phyloP scores from a whole-genome alignment of 2,329 filamentous ascomycete genomes.

The Phaeoacremonium minimum region DNA sequence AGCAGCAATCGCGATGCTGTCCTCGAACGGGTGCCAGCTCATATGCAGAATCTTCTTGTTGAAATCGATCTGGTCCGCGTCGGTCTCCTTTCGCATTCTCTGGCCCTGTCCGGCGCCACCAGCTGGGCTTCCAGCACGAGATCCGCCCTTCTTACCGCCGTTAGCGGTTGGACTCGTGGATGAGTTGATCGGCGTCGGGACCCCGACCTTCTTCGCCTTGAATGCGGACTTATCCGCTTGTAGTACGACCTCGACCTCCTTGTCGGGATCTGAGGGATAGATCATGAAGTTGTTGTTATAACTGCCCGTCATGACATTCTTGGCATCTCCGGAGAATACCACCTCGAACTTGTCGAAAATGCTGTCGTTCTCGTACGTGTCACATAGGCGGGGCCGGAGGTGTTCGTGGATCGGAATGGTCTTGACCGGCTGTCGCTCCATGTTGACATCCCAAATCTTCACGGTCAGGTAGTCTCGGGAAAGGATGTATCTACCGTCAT shows the following conservation, averaged over 20 bases:
- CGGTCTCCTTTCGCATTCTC: slow-evolving; percentile 97
- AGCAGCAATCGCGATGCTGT: slow-evolving; percentile 98
- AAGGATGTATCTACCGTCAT: slow-evolving; percentile 94
- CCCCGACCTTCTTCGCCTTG: slow-evolving; percentile 99
- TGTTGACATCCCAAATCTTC: slow-evolving; percentile 99
- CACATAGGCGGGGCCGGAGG: slow-evolving; percentile 85
- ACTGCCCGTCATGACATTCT: slow-evolving; percentile 99
- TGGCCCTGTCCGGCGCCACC: slow-evolving; percentile 71
- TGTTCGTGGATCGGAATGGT: slow-evolving; percentile 99
- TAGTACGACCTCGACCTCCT: slow-evolving; percentile 94
- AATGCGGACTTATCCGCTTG: slow-evolving; percentile 99
- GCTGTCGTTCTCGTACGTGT: slow-evolving; percentile 98
- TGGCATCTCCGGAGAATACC: slow-evolving; percentile 94
- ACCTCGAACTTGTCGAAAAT: slow-evolving; percentile 99
- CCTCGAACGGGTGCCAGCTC: slow-evolving; percentile 99
- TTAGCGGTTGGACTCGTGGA: slow-evolving; percentile 69
- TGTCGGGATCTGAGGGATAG: slow-evolving; percentile 91
- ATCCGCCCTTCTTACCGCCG: slow-evolving; percentile 80
- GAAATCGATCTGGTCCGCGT: slow-evolving; percentile 98
- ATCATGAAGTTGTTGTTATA: slow-evolving; percentile 99
- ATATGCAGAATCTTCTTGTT: slow-evolving; percentile 99
- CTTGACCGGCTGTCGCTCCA: slow-evolving; percentile 96
- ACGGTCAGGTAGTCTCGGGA: slow-evolving; percentile 97
- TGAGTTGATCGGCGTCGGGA: slow-evolving; percentile 92
- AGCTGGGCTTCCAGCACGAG: slow-evolving; percentile 83